phyloP scores from a whole-genome alignment of 148 eudicot species.

The Rhododendron ovatum region DNA sequence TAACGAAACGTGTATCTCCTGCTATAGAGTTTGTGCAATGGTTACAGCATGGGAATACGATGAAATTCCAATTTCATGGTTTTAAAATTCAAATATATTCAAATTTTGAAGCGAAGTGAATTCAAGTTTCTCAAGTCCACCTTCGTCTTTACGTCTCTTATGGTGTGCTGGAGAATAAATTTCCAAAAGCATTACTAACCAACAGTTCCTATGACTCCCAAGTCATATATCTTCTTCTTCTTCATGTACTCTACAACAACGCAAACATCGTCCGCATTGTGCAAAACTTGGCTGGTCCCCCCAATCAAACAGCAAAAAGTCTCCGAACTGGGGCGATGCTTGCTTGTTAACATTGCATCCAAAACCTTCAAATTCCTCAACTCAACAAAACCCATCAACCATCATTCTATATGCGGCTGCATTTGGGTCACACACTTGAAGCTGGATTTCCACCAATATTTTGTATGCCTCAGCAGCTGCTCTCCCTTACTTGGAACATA shows the following conservation, averaged over 20 bases:
- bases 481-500: not conserved
- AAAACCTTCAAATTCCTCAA: constrained; percentile 51
- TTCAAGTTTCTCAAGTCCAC: not conserved
- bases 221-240: too few relatives aligned
- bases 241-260: not conserved
- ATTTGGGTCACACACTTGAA: constrained; percentile 32
- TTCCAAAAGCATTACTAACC: too few relatives aligned
- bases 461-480: constrained; percentile 53
- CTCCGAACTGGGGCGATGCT: not conserved
- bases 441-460: constrained; percentile 67
- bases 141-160: not conserved
- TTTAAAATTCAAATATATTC: not conserved
- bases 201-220: not conserved
- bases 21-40: not conserved
- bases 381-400: constrained; percentile 67
- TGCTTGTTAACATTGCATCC: constrained; percentile 12
- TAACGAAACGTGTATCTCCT: not conserved
- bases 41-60: not conserved
- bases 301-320: not conserved
- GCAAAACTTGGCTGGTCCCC: too few relatives aligned
- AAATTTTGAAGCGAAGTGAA: not conserved
- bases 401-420: constrained; percentile 42
- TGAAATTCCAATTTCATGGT: not conserved
- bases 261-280: not conserved
- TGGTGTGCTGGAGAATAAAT: too few relatives aligned